Conservation (phyloP, 2,329 filamentous ascomycete genomes). For the Colletotrichum scovillei region DNA sequence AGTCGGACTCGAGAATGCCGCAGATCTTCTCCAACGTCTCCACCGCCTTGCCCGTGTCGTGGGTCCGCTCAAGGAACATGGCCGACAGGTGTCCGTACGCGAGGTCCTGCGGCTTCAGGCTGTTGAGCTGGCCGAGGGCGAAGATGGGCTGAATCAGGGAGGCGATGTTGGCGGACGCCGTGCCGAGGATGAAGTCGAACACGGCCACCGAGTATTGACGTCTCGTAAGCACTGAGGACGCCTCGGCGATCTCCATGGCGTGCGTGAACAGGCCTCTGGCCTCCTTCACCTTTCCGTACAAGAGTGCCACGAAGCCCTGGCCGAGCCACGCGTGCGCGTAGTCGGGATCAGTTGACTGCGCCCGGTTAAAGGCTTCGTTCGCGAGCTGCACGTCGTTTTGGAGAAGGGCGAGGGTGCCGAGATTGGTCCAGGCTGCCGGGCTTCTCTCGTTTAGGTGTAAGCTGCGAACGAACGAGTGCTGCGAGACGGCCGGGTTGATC, state of each 20-base stretch:
- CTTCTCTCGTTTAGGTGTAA: slow-evolving; percentile 92
- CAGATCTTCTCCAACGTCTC: slow-evolving; percentile 75
- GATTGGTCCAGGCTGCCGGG: slow-evolving; percentile 88
- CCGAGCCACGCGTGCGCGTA: slow-evolving; percentile 95
- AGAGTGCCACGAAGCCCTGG: slow-evolving; percentile 85
- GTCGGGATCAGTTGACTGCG: slow-evolving; percentile 94
- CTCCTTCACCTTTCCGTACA: slow-evolving; percentile 80
- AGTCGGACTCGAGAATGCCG: slow-evolving; percentile 79
- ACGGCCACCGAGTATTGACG: slow-evolving; percentile 82
- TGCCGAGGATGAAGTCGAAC: slow-evolving; percentile 82
- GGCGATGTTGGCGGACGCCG: slow-evolving; percentile 63
- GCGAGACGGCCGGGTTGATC: slow-evolving; percentile 86
- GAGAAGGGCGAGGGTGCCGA: slow-evolving; percentile 86
- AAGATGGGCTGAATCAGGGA: slow-evolving; percentile 89
- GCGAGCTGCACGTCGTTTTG: slow-evolving; percentile 88
- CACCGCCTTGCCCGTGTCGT: slow-evolving; percentile 74
- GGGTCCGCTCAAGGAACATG: slow-evolving; percentile 83
- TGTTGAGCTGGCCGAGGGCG: slow-evolving; percentile 83
- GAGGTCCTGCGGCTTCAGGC: slow-evolving; percentile 77
- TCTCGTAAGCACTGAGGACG: slow-evolving; percentile 78
- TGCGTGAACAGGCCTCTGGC: slow-evolving; percentile 90
- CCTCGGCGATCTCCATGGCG: slow-evolving; percentile 90
- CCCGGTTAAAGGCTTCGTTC: slow-evolving; percentile 88
- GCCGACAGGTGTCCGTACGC: slow-evolving; percentile 82
- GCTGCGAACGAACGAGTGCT: slow-evolving; percentile 93